A percentile compares a stretch with the other conserved stretches of the same genome.
Conservation (phyloP, 768 basidiomycete species). For the Collybiopsis luxurians region DNA sequence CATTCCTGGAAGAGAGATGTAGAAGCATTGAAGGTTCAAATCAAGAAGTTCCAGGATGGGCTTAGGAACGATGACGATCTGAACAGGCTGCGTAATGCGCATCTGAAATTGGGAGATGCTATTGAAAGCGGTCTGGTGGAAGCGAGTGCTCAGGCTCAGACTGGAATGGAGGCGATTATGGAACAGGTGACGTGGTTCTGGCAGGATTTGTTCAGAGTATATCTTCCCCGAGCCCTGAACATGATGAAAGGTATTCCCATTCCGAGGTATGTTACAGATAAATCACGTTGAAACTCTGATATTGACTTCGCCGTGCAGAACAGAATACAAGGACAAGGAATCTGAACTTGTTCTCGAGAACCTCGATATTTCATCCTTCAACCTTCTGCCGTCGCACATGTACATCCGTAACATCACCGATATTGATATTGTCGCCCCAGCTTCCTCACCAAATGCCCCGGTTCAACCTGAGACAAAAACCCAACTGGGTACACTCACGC, state of each 20-base stretch:
- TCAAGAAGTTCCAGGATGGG: conserved; percentile 41
- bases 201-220: conserved; percentile 81
- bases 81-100: conserved; percentile 42
- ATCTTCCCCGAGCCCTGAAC: conserved; percentile 55
- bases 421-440: conserved; percentile 30
- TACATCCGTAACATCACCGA: conserved; percentile 73
- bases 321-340: conserved; percentile 66
- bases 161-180: conserved; percentile 48
- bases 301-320: conserved; percentile 36
- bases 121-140: conserved; percentile 40
- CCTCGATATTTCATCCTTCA: conserved; percentile 64
- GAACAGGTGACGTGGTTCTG: conserved; percentile 74
- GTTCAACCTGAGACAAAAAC: conserved; percentile 1
- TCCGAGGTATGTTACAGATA: conserved; percentile 45
- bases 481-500: conserved; percentile 59
- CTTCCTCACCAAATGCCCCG: background rate
- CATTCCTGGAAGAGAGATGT: conserved; percentile 53
- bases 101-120: conserved; percentile 44
- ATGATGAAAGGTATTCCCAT: conserved; percentile 64
- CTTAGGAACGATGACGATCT: conserved; percentile 51
- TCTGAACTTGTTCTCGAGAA: conserved; percentile 76
- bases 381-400: conserved; percentile 65
- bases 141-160: conserved; percentile 32
- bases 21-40: conserved; percentile 41
- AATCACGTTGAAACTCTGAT: background rate